Percentiles rank a stretch among this genome's conserved stretches.
These are phyloP conservation scores for Pyronema domesticum DNA, from an alignment of 495 filamentous ascomycete species.

Conservation along the genomic window DNA sequence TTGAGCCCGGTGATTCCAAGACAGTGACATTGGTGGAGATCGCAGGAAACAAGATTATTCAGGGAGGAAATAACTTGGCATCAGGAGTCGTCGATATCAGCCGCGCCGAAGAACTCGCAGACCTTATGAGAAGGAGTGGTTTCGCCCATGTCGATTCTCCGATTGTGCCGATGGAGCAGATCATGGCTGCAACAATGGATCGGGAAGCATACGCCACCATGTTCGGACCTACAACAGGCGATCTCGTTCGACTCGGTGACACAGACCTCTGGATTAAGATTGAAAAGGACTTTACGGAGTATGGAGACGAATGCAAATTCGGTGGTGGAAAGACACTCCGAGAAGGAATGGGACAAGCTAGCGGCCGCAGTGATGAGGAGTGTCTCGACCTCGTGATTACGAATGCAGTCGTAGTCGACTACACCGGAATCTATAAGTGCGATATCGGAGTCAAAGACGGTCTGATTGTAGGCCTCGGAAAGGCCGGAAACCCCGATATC, in stretches of 20 bases:
- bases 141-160: conserved; percentile 55
- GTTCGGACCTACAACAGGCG: conserved; percentile 87
- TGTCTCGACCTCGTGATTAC: conserved; percentile 76
- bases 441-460: conserved; percentile 91
- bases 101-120: conserved; percentile 45
- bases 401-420: conserved; percentile 85
- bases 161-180: conserved; percentile 32
- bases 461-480: conserved; percentile 77
- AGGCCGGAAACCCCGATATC: conserved; percentile 89
- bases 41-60: conserved; percentile 62
- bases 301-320: conserved; percentile 92
- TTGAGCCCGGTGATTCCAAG: conserved; percentile 86
- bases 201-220: conserved; percentile 62
- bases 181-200: conserved; percentile 47
- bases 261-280: conserved; percentile 88
- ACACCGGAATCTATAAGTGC: conserved; percentile 86
- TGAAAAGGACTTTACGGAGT: conserved; percentile 67
- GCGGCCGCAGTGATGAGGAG: conserved; percentile 49
- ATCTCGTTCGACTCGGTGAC: conserved; percentile 59
- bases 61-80: conserved; percentile 67
- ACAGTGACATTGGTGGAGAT: conserved; percentile 90
- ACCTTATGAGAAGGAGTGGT: conserved; percentile 45
- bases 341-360: conserved; percentile 93
- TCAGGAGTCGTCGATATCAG: conserved; percentile 48
- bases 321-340: conserved; percentile 87